Evolutionary conservation across 352 stramenopile genomes (phyloP).

Genomic region (Plasmopara muralis): DNA sequence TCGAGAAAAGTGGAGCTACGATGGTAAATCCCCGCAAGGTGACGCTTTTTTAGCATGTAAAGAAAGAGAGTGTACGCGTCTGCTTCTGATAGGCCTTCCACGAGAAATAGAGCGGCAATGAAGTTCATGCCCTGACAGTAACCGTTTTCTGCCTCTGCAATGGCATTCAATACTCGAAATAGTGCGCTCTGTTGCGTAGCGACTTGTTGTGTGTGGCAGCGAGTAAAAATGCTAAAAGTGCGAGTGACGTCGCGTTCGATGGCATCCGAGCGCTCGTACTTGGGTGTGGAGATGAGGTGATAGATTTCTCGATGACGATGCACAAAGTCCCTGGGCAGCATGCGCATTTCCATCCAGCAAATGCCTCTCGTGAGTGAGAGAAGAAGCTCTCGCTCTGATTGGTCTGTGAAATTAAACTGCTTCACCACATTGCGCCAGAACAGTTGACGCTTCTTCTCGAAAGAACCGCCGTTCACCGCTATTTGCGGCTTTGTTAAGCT

Average conservation of each 20-base stretch:
- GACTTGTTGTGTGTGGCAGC: too few species aligned
- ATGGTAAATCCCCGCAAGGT: slow-evolving; percentile 76
- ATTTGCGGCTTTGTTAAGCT: too few species aligned
- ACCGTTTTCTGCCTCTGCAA: too few species aligned
- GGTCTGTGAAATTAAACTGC: too few species aligned
- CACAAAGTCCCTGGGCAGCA: slow-evolving; percentile 48
- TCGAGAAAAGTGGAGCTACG: slow-evolving; percentile 78
- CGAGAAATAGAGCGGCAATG: slow-evolving; percentile 78
- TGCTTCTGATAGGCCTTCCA: slow-evolving; percentile 71
- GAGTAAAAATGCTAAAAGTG: too few species aligned
- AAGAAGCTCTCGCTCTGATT: too few species aligned
- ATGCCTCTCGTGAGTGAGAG: too few species aligned
- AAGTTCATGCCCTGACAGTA: slow-evolving; percentile 84
- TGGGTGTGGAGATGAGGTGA: slow-evolving; percentile 50
- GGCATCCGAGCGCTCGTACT: slow-evolving; percentile 61
- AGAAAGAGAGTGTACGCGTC: slow-evolving; percentile 78
- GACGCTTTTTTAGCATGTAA: slow-evolving; percentile 75
- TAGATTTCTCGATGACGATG: slow-evolving; percentile 74
- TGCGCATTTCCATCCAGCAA: slow-evolving; percentile 52
- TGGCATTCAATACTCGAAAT: too few species aligned
- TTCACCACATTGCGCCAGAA: too few species aligned
- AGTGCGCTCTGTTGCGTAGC: too few species aligned
- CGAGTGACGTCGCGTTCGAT: slow-evolving; percentile 56
- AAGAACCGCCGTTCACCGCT: too few species aligned
- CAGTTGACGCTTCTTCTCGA: too few species aligned